phyloP scores from a whole-genome alignment of 2,329 filamentous ascomycete genomes.

The Didymella keratinophila region DNA sequence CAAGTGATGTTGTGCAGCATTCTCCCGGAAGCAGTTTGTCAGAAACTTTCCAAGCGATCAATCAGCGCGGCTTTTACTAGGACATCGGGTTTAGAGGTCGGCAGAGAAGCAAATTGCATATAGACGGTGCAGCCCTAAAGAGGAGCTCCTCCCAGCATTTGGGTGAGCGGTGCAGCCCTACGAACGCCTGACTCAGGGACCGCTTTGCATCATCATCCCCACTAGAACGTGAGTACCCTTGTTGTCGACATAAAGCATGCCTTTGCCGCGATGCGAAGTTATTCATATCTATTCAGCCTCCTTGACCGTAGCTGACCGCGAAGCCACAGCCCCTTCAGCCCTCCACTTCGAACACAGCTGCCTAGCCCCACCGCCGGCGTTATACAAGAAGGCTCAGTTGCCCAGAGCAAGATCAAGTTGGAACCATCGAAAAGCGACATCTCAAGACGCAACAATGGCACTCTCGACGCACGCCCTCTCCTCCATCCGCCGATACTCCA shows the following conservation, averaged over 20 bases:
- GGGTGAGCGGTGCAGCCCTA: slow-evolving; percentile 9
- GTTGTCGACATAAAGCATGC: slow-evolving; percentile 9
- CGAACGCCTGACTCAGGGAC: slow-evolving; percentile 2
- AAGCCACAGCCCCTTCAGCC: slow-evolving; percentile 8
- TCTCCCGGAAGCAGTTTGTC: slow-evolving; percentile 8
- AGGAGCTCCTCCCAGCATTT: slow-evolving; percentile 12
- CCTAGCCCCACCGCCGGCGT: background rate
- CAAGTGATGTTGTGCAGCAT: slow-evolving; percentile 5
- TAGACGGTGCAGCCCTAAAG: background rate
- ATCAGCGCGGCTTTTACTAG: slow-evolving; percentile 2
- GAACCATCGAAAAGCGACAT: background rate
- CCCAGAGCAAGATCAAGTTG: background rate
- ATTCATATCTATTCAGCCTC: slow-evolving; percentile 1
- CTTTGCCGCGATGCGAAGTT: background rate
- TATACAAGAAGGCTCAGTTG: background rate
- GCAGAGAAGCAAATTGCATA: background rate
- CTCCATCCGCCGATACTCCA: slow-evolving; percentile 49
- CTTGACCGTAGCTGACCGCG: slow-evolving; percentile 1
- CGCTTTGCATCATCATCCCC: slow-evolving; percentile 16
- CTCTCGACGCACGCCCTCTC: slow-evolving; percentile 42
- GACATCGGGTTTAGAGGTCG: background rate
- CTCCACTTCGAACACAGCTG: slow-evolving; percentile 1
- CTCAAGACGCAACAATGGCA: slow-evolving; percentile 33
- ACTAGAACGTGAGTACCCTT: slow-evolving; percentile 9
- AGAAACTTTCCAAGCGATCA: background rate